phyloP scores from a whole-genome alignment of 495 filamentous ascomycete genomes.

The Podospora comata region DNA sequence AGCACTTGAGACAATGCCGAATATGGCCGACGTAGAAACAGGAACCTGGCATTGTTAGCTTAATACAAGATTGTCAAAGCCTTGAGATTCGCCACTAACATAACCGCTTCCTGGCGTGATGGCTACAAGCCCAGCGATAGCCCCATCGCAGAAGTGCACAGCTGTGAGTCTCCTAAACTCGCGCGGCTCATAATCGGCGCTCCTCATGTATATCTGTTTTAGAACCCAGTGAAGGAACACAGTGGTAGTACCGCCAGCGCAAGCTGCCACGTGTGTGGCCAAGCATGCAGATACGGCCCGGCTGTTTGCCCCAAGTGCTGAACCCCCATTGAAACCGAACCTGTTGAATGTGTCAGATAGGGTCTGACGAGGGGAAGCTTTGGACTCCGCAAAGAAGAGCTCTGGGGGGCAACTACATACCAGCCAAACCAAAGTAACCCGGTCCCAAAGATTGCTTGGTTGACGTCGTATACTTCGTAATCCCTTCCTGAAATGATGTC shows the following conservation, averaged over 20 bases:
- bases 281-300: neutral
- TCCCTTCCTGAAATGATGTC: too few relatives aligned
- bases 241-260: neutral
- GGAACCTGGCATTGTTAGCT: neutral
- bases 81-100: neutral
- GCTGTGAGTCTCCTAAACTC: neutral
- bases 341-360: too few relatives aligned
- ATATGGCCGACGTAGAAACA: neutral
- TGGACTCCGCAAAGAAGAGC: too few relatives aligned
- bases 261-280: neutral
- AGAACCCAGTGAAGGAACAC: neutral
- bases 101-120: neutral
- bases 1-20: neutral
- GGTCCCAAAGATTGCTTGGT: neutral
- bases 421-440: neutral
- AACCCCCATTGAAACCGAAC: conserved; percentile 1
- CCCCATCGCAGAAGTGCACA: neutral
- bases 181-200: neutral
- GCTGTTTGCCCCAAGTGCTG: neutral
- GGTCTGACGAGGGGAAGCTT: too few relatives aligned
- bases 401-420: neutral
- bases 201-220: neutral
- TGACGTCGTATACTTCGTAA: neutral
- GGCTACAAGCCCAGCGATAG: neutral
- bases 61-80: neutral